Conservation (phyloP, 331 rosid genomes). For the Saraca asoca region DNA sequence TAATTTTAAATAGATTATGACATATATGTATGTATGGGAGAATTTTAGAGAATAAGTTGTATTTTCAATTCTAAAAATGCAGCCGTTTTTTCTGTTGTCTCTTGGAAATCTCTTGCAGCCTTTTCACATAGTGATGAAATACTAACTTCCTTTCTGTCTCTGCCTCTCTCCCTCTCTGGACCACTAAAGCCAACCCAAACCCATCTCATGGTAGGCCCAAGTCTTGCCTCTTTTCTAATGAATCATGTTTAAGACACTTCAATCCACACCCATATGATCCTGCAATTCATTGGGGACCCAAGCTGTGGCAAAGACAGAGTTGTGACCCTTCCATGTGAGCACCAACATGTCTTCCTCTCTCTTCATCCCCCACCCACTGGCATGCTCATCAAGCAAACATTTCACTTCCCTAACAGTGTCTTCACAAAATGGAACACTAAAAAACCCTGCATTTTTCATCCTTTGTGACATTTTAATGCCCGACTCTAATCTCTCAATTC, state of each 20-base stretch:
- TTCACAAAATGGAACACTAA: conserved; percentile 60
- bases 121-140: conserved; percentile 34
- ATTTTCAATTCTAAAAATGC: conserved; percentile 32
- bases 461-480: conserved; percentile 58
- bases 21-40: too few relatives aligned
- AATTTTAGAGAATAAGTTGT: too few relatives aligned
- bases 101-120: conserved; percentile 36
- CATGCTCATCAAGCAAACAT: conserved; percentile 84
- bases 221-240: not conserved
- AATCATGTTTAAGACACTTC: conserved; percentile 20
- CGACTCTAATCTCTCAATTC: conserved; percentile 74
- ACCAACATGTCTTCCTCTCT: conserved; percentile 79
- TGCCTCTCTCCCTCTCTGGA: conserved; percentile 33
- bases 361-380: conserved; percentile 99
- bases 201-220: conserved; percentile 34
- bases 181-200: conserved; percentile 35
- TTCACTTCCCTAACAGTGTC: conserved; percentile 69
- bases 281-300: conserved; percentile 66
- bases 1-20: too few relatives aligned
- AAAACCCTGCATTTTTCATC: conserved; percentile 60
- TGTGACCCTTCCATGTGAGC: conserved; percentile 97
- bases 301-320: conserved; percentile 79
- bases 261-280: conserved; percentile 46
- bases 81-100: conserved; percentile 42
- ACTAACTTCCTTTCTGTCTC: not conserved